These are phyloP conservation scores for Plasmodium billcollinsi DNA, from an alignment of 169 alveolate species.

Conservation along the genomic window DNA sequence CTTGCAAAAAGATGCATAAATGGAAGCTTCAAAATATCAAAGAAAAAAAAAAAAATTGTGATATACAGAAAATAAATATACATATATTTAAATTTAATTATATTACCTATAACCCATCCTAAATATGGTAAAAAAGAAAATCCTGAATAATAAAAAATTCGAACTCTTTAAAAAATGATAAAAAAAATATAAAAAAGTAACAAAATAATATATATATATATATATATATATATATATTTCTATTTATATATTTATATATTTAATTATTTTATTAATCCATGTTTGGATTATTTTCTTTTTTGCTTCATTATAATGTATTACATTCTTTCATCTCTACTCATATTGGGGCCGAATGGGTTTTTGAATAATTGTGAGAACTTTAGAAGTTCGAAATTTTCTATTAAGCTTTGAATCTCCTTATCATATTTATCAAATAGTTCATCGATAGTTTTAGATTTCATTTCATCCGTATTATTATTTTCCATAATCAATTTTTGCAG, in stretches of 20 bases:
- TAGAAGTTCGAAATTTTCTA: slow-evolving; percentile 36
- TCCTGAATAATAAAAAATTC: slow-evolving; percentile 66
- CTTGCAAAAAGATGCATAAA: slow-evolving; percentile 68
- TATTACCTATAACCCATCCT: slow-evolving; percentile 75
- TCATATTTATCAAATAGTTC: slow-evolving; percentile 41
- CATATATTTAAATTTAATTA: background rate
- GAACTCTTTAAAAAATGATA: slow-evolving; percentile 31
- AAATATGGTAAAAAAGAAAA: slow-evolving; percentile 61
- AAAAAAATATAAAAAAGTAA: background rate
- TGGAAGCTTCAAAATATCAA: slow-evolving; percentile 27
- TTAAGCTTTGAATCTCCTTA: slow-evolving; percentile 35
- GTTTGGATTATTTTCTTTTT: background rate
- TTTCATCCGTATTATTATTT: slow-evolving; percentile 8
- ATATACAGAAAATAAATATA: background rate
- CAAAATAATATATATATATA: background rate
- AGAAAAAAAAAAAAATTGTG: background rate
- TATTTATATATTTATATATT: background rate
- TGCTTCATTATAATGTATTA: background rate
- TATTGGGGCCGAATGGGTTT: slow-evolving; percentile 47
- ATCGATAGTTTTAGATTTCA: slow-evolving; percentile 38
- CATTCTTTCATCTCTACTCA: slow-evolving; percentile 74
- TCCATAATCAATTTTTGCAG: slow-evolving; percentile 4
- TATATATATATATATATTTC: slow-evolving; percentile 5
- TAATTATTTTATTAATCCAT: background rate
- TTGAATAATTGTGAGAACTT: slow-evolving; percentile 55